Percentiles rank a stretch among this genome's conserved stretches.
Conservation (phyloP, 2,329 filamentous ascomycete genomes). For the Aspergillus ibericus region DNA sequence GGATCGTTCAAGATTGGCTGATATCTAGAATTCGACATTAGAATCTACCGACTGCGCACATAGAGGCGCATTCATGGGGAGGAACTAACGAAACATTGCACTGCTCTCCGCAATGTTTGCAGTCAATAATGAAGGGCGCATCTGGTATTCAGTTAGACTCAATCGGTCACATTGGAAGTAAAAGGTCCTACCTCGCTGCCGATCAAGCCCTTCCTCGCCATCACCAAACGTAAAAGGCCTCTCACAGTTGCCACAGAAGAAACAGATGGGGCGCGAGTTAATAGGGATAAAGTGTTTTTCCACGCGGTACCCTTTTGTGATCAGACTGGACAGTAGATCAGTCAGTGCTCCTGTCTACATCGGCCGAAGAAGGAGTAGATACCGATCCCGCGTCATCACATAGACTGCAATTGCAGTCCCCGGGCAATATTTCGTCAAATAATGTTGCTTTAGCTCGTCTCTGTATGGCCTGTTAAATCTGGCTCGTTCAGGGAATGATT, state of each 20-base stretch:
- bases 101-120: slow-evolving; percentile 23
- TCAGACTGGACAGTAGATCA: slow-evolving; percentile 20
- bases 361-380: neutral
- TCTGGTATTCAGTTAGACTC: slow-evolving; percentile 14
- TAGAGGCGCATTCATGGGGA: neutral
- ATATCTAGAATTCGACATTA: slow-evolving; percentile 15
- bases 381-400: slow-evolving; percentile 35
- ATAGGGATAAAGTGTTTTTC: slow-evolving; percentile 30
- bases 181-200: slow-evolving; percentile 18
- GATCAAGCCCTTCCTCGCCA: slow-evolving; percentile 15
- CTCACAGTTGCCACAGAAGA: slow-evolving; percentile 29
- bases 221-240: slow-evolving; percentile 24
- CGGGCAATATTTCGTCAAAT: slow-evolving; percentile 30
- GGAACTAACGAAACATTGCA: slow-evolving; percentile 25
- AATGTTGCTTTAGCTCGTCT: slow-evolving; percentile 29
- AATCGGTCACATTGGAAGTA: neutral
- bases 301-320: slow-evolving; percentile 34
- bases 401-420: slow-evolving; percentile 31
- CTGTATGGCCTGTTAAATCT: slow-evolving; percentile 15
- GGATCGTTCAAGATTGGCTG: slow-evolving; percentile 25
- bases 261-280: slow-evolving; percentile 26
- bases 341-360: neutral
- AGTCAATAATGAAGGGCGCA: slow-evolving; percentile 15
- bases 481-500: neutral
- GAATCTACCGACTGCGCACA: neutral